Conservation (phyloP, 164 flowering plant species). For the Vitis labrusca region DNA sequence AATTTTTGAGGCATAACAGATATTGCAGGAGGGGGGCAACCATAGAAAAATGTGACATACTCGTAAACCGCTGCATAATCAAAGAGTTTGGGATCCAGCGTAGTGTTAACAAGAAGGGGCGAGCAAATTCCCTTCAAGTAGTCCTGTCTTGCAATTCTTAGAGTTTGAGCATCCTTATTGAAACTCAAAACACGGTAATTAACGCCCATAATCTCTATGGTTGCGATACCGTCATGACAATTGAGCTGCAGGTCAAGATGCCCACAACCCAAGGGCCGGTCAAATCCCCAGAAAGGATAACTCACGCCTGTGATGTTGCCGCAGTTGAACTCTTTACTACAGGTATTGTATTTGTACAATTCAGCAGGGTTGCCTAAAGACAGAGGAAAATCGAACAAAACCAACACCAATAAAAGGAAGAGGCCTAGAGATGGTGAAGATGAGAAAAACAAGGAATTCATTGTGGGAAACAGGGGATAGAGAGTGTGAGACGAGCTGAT, state of each 20-base stretch:
- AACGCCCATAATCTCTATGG: no score
- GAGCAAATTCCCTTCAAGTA: background rate
- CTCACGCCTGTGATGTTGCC: background rate
- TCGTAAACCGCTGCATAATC: background rate
- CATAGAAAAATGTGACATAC: background rate
- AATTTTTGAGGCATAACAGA: background rate
- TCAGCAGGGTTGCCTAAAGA: background rate
- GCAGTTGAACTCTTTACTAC: constrained; percentile 15
- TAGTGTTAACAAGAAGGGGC: background rate
- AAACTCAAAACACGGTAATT: no score
- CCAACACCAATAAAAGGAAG: background rate
- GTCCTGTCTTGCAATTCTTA: no score
- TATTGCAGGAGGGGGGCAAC: background rate
- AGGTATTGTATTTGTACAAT: background rate
- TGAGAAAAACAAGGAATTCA: background rate
- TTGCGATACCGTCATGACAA: no score
- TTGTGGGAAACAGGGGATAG: no score
- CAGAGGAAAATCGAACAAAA: background rate
- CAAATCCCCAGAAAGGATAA: constrained; percentile 6
- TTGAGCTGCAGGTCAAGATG: no score
- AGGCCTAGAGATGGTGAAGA: no score
- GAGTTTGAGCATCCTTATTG: no score
- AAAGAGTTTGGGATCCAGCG: background rate
- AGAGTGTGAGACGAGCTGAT: no score
- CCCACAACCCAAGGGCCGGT: no score